A percentile compares a stretch with the other conserved stretches of the same genome.
These are phyloP conservation scores for Solanum piurae DNA, from an alignment of 257 asterid species.

Conservation along the genomic window DNA sequence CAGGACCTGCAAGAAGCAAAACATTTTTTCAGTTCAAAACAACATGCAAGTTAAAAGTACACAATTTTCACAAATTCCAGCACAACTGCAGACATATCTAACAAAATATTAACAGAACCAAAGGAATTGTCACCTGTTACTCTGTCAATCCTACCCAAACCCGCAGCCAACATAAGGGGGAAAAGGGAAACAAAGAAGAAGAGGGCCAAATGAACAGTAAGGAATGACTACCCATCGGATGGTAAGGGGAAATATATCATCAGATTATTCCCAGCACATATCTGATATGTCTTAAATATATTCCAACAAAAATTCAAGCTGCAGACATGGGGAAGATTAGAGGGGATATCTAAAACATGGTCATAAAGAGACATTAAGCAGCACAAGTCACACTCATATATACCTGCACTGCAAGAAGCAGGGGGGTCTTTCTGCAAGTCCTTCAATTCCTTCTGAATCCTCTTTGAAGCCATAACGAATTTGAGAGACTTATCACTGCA, in stretches of 20 bases:
- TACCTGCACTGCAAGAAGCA: constrained; percentile 61
- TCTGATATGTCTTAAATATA: background rate
- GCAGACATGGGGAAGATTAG: background rate
- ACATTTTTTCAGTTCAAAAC: background rate
- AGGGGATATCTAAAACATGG: background rate
- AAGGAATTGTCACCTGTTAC: background rate
- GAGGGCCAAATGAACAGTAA: background rate
- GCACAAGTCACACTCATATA: background rate
- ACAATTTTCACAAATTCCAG: background rate
- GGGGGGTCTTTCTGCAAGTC: constrained; percentile 61
- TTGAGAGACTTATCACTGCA: background rate
- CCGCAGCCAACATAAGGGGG: background rate
- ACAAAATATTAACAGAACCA: background rate
- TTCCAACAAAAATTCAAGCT: background rate
- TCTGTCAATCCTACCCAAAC: background rate
- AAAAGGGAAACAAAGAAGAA: background rate
- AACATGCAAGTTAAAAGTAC: background rate
- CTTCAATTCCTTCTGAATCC: constrained; percentile 53
- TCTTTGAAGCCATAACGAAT: constrained; percentile 45
- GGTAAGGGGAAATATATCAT: background rate
- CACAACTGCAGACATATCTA: background rate
- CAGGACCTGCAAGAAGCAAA: constrained; percentile 39
- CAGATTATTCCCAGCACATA: background rate
- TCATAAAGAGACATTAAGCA: background rate
- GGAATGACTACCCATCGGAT: background rate